Evolutionary conservation across 495 filamentous ascomycete genomes (phyloP).

Genomic region (Aspergillus bridgeri): DNA sequence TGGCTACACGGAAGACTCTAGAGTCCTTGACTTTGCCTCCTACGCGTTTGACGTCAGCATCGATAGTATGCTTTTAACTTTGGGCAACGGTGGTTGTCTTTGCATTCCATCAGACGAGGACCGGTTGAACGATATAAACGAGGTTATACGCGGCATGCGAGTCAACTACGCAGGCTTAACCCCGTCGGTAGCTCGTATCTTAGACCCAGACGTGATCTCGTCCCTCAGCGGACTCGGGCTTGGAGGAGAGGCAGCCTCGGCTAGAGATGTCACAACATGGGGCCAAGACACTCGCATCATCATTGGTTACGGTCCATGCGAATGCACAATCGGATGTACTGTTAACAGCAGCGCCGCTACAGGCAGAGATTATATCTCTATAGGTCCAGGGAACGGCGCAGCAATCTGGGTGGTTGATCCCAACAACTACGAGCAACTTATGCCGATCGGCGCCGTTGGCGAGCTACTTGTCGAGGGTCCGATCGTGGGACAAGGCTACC

Average conservation of each 20-base stretch:
- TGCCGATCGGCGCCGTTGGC: slow-evolving; percentile 50
- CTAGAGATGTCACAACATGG: slow-evolving; percentile 38
- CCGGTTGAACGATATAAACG: slow-evolving; percentile 46
- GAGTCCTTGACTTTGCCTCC: slow-evolving; percentile 44
- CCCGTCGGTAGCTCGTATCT: slow-evolving; percentile 46
- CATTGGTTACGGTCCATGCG: slow-evolving; percentile 51
- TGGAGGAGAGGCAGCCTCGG: slow-evolving; percentile 49
- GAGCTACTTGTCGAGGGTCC: slow-evolving; percentile 56
- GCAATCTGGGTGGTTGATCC: slow-evolving; percentile 49
- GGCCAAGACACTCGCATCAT: slow-evolving; percentile 38
- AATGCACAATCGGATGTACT: slow-evolving; percentile 47
- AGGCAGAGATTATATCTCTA: slow-evolving; percentile 34
- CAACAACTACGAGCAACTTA: slow-evolving; percentile 39
- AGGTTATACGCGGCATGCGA: slow-evolving; percentile 40
- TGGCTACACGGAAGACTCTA: slow-evolving; percentile 32
- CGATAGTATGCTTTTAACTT: slow-evolving; percentile 42
- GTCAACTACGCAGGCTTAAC: slow-evolving; percentile 49
- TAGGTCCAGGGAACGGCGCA: slow-evolving; percentile 38
- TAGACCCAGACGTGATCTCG: slow-evolving; percentile 42
- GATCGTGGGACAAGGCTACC: slow-evolving; percentile 49
- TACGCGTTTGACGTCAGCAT: slow-evolving; percentile 50
- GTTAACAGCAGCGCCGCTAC: slow-evolving; percentile 42
- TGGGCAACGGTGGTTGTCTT: slow-evolving; percentile 46
- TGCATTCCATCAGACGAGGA: slow-evolving; percentile 51
- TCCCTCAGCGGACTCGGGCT: slow-evolving; percentile 45